Evolutionary conservation across 495 filamentous ascomycete genomes (phyloP).

Genomic region (Acidomyces sp.): DNA sequence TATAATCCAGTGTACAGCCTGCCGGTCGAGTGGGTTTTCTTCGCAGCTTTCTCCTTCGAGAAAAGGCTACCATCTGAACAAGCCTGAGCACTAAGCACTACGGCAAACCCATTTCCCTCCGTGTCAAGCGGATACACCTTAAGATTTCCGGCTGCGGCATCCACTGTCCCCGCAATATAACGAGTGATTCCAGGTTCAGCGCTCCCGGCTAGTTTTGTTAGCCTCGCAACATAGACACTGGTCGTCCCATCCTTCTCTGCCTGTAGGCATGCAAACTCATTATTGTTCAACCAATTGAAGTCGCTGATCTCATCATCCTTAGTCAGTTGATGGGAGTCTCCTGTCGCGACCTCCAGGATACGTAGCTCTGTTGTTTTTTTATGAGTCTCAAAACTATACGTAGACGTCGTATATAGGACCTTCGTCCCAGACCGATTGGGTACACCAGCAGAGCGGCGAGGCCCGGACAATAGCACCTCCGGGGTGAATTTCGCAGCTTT

Average conservation of each 20-base stretch:
- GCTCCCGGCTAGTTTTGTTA: constrained; percentile 10
- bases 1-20: constrained; percentile 43
- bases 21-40: constrained; percentile 39
- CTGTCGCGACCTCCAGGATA: constrained; percentile 56
- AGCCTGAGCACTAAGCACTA: constrained; percentile 52
- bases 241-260: constrained; percentile 54
- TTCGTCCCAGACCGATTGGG: constrained; percentile 60
- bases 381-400: constrained; percentile 75
- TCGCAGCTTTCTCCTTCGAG: constrained; percentile 39
- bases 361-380: constrained; percentile 61
- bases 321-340: constrained; percentile 52
- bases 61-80: constrained; percentile 43
- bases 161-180: constrained; percentile 50
- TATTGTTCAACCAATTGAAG: constrained; percentile 61
- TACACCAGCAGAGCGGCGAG: constrained; percentile 60
- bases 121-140: constrained; percentile 51
- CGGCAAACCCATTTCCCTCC: constrained; percentile 44
- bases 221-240: constrained; percentile 43
- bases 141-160: constrained; percentile 58
- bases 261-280: constrained; percentile 49
- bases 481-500: constrained; percentile 30
- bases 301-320: constrained; percentile 51
- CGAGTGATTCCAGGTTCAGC: constrained; percentile 3
- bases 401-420: constrained; percentile 58
- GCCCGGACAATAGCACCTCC: constrained; percentile 65